Conservation (phyloP, 2,329 filamentous ascomycete genomes). For the Hirsutella minnesotensis region DNA sequence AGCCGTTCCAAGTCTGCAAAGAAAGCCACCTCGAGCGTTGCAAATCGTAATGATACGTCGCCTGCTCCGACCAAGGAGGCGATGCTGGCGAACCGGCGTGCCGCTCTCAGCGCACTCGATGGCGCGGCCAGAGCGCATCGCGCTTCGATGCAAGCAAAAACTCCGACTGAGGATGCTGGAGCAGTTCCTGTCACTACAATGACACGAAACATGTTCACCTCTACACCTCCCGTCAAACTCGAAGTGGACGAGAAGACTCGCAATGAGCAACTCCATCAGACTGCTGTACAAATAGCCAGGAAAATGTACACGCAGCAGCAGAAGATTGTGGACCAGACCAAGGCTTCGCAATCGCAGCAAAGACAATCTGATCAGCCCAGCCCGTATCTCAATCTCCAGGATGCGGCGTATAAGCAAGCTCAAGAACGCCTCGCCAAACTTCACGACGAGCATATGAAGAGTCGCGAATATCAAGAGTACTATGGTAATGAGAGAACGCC, state of each 20-base stretch:
- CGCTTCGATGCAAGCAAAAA: conserved; percentile 30
- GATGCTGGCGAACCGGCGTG: conserved; percentile 37
- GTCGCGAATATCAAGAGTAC: conserved; percentile 59
- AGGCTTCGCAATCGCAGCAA: conserved; percentile 23
- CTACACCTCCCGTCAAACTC: conserved; percentile 56
- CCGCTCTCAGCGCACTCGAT: conserved; percentile 56
- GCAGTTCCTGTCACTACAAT: conserved; percentile 58
- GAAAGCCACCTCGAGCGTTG: conserved; percentile 9
- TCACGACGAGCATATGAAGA: conserved; percentile 54
- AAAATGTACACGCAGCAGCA: conserved; percentile 70
- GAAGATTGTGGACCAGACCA: conserved; percentile 41
- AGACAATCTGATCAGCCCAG: conserved; percentile 32
- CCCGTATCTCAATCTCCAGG: conserved; percentile 57
- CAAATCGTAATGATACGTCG: conserved; percentile 49
- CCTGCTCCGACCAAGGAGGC: conserved; percentile 67
- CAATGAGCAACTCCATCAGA: conserved; percentile 64
- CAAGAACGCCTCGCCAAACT: conserved; percentile 74
- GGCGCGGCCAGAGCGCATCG: conserved; percentile 60
- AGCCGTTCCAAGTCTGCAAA: conserved; percentile 17
- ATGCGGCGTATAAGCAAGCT: conserved; percentile 76
- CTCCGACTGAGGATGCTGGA: conserved; percentile 46
- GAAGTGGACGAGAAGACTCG: conserved; percentile 65
- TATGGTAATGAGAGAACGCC: conserved; percentile 47
- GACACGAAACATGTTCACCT: conserved; percentile 65
- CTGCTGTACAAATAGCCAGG: conserved; percentile 80